Evolutionary conservation across 192 early-diverging fungal genomes (phyloP), one percentile per base, ranked within the genome.

Genomic region (Entomortierella beljakovae): DNA sequence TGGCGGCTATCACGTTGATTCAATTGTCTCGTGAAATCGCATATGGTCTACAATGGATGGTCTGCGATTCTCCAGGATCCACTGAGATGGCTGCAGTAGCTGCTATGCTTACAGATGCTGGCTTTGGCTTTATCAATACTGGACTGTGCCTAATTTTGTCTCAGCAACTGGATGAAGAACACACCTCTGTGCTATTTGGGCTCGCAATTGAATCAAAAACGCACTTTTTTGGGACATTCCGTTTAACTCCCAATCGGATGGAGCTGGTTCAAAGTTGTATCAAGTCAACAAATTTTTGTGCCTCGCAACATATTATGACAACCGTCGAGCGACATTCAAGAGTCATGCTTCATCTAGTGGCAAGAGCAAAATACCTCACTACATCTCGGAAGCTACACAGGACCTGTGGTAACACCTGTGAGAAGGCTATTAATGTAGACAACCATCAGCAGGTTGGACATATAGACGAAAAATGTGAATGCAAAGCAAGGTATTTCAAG

Each of bases 51-150:
- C 4, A 2, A 49, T 22, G 1, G 0, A 51, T 63, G 16, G 2
- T 63, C 8, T 48, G 0, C 48, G 18, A 1, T 33, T 26, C 2
- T 63, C 0, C 2, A 10, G 34, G 10, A 22, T 63, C 61, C 49
- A 34, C 32, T 32, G 25, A 0, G 28, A 38, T 63, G 48, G 61
- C 61, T 35, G n/a, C 50, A 25, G 22, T 63, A 8, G 50, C 50
- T 23, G 2, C 61, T 13, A 34, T 53, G 50, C 61, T 63, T 22
- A 52, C 52, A 1, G 61, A 63, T 23, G 61, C 33, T 18, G 61
- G 48, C 16, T 52, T 63, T 52, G 61, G 33, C 48, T 63, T 63
- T 52, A 63, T 63, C 34, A 52, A 22, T 37, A 32, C 61, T 63
- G 61, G 61, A 1, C n/a, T 63, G 23, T 63, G 33, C 32, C 50